phyloP scores from a whole-genome alignment of 768 basidiomycete species.

The Paxillus rubicundulus region DNA sequence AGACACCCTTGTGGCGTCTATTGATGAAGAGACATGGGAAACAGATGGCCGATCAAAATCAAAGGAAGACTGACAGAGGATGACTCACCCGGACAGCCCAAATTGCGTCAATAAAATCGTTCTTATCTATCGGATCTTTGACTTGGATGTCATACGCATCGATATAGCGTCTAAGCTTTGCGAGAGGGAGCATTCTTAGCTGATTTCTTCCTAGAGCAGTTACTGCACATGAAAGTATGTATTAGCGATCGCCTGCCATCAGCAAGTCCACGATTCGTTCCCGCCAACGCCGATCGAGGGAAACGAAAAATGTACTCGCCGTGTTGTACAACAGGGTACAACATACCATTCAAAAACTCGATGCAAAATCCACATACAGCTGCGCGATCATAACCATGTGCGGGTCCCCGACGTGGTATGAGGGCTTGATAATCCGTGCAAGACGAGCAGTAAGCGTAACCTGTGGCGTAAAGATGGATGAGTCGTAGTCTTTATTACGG shows the following conservation, averaged over 20 bases:
- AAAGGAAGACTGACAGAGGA: neutral
- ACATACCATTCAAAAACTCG: conserved; percentile 62
- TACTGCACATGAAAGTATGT: conserved; percentile 40
- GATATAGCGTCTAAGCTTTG: conserved; percentile 67
- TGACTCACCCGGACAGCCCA: conserved; percentile 48
- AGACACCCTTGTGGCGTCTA: conserved; percentile 66
- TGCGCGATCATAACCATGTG: conserved; percentile 61
- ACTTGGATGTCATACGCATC: conserved; percentile 66
- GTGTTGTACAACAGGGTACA: neutral
- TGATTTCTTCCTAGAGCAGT: conserved; percentile 63
- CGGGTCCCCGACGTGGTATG: conserved; percentile 56
- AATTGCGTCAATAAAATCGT: conserved; percentile 70
- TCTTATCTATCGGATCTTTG: conserved; percentile 68
- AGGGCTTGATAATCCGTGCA: conserved; percentile 78
- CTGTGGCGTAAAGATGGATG: conserved; percentile 35
- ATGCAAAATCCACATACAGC: conserved; percentile 75
- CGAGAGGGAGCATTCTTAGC: conserved; percentile 53
- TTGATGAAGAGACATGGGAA: neutral
- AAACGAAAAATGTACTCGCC: neutral
- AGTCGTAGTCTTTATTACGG: neutral
- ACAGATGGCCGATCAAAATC: neutral
- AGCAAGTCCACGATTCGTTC: too few species aligned
- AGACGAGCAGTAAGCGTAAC: conserved; percentile 67
- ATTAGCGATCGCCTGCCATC: too few species aligned
- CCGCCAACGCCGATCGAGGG: conserved; percentile 4